phyloP scores from a whole-genome alignment of 2,329 filamentous ascomycete genomes.

The Harringtonia aguacate region DNA sequence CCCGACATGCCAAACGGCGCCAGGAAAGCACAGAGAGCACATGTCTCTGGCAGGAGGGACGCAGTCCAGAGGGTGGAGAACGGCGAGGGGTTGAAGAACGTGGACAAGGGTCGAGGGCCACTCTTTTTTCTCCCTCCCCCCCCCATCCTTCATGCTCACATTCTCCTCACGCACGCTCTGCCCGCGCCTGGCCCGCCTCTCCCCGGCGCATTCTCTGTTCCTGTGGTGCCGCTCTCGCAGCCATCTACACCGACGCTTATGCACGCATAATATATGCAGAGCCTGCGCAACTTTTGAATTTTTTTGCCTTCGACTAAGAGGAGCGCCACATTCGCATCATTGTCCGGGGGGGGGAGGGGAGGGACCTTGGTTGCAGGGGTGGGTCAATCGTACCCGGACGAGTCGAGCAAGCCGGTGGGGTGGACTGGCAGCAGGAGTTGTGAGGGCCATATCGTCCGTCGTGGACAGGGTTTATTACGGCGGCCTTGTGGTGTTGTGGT shows the following conservation, averaged over 20 bases:
- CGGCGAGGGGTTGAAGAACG: slow-evolving; percentile 1
- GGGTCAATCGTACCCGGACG: background rate
- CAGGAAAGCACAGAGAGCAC: background rate
- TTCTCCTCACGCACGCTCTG: background rate
- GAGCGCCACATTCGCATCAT: too few relatives aligned
- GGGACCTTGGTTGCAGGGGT: too few relatives aligned
- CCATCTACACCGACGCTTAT: too few relatives aligned
- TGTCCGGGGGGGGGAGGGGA: too few relatives aligned
- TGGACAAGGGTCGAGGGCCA: background rate
- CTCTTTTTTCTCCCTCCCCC: background rate
- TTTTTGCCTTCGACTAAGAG: too few relatives aligned
- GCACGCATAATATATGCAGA: too few relatives aligned
- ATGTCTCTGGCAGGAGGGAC: background rate
- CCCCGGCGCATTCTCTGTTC: too few relatives aligned
- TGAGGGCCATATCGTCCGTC: background rate
- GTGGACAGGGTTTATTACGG: background rate
- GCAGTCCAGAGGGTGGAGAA: background rate
- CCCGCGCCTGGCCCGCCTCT: too few relatives aligned
- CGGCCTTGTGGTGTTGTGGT: background rate
- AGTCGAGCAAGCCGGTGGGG: background rate
- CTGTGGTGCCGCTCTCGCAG: too few relatives aligned
- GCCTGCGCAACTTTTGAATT: too few relatives aligned
- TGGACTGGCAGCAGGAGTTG: background rate
- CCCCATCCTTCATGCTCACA: background rate
- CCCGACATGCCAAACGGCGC: background rate